These are phyloP conservation scores for Thraustotheca clavata DNA, from an alignment of 352 stramenopile genomes.

Conservation along the genomic window DNA sequence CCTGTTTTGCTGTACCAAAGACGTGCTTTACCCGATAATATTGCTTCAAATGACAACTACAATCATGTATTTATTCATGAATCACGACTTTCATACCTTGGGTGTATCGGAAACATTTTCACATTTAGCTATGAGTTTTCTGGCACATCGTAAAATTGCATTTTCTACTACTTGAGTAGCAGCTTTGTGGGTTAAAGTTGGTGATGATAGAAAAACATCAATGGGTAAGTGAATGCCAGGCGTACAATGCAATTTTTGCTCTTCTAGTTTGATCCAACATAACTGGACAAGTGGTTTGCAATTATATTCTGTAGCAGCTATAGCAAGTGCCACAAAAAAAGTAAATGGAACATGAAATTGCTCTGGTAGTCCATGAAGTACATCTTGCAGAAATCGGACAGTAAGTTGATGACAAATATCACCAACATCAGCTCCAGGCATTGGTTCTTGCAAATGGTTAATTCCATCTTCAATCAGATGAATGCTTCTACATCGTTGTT, in stretches of 20 bases:
- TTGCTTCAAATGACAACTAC: not conserved
- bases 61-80: too few relatives aligned
- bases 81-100: not conserved
- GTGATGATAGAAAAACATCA: not conserved
- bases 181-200: conserved; percentile 2
- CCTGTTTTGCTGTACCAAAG: not conserved
- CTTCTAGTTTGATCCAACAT: not conserved
- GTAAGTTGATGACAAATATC: conserved; percentile 7
- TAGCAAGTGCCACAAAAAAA: conserved; percentile 10
- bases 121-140: not conserved
- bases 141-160: not conserved
- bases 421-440: not conserved
- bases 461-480: conserved; percentile 1
- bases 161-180: not conserved
- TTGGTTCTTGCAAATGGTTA: not conserved
- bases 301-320: not conserved
- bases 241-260: not conserved
- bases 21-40: not conserved
- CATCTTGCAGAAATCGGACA: not conserved
- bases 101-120: not conserved
- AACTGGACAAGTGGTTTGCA: not conserved
- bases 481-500: not conserved
- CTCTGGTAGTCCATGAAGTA: conserved; percentile 1
- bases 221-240: not conserved
- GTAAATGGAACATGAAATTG: conserved; percentile 8